Percentiles rank a stretch among this genome's conserved stretches.
Evolutionary conservation across 2,329 filamentous ascomycete genomes (phyloP).

Genomic region (Exserohilum turcica): DNA sequence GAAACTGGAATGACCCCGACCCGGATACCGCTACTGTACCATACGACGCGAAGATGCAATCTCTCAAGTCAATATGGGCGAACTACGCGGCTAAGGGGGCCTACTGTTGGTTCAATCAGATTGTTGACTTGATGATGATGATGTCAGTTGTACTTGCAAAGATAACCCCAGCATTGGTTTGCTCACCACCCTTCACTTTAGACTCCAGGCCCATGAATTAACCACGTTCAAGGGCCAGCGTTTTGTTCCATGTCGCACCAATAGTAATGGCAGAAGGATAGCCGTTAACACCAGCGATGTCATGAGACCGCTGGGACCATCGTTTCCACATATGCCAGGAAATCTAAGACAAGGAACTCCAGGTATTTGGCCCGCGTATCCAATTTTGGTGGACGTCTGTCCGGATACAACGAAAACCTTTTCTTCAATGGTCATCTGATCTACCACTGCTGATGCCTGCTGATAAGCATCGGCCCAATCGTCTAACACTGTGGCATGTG

Average conservation of each 20-base stretch:
- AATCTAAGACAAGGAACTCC: constrained; percentile 8
- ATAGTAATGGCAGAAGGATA: constrained; percentile 32
- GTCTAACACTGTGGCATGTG: not conserved
- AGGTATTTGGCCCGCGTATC: not conserved
- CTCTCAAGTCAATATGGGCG: too few species aligned
- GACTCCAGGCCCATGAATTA: constrained; percentile 22
- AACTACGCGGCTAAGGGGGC: constrained; percentile 31
- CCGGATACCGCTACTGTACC: too few species aligned
- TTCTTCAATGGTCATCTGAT: constrained; percentile 44
- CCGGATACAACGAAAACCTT: constrained; percentile 46
- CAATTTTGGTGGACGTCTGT: constrained; percentile 7
- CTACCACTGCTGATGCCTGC: constrained; percentile 46
- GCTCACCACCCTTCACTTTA: constrained; percentile 25
- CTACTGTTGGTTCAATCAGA: constrained; percentile 29
- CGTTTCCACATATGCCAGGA: constrained; percentile 9
- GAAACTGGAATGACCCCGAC: too few species aligned
- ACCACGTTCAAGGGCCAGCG: constrained; percentile 17
- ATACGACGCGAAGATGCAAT: too few species aligned
- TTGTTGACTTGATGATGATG: constrained; percentile 18
- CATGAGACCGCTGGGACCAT: constrained; percentile 15
- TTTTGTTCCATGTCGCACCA: constrained; percentile 33
- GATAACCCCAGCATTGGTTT: not conserved
- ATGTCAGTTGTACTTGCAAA: not conserved
- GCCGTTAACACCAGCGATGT: constrained; percentile 29
- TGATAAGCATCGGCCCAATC: constrained; percentile 26